phyloP scores from a whole-genome alignment of 495 filamentous ascomycete species.

The Neurospora hispaniola region DNA sequence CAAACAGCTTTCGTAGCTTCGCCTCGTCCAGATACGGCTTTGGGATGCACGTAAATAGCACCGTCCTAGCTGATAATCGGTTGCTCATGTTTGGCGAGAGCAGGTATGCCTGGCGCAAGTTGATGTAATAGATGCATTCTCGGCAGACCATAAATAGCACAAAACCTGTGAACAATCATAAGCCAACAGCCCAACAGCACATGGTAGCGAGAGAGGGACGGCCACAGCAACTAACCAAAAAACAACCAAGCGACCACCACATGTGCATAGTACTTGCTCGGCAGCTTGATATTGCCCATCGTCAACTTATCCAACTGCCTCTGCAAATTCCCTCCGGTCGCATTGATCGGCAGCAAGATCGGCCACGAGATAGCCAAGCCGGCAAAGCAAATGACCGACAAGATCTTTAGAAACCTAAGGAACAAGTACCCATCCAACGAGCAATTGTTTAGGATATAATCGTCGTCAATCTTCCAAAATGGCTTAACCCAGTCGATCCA shows the following conservation, averaged over 20 bases:
- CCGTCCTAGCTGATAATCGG: conserved; percentile 56
- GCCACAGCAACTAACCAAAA: conserved; percentile 39
- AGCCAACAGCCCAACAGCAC: neutral
- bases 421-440: conserved; percentile 70
- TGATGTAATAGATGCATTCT: conserved; percentile 59
- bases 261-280: conserved; percentile 50
- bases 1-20: conserved; percentile 48
- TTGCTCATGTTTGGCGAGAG: conserved; percentile 56
- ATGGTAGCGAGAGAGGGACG: neutral
- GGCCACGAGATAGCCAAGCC: conserved; percentile 66
- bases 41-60: conserved; percentile 60
- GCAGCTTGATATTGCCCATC: conserved; percentile 53
- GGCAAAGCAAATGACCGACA: conserved; percentile 59
- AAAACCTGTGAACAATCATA: conserved; percentile 32
- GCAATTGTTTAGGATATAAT: conserved; percentile 51
- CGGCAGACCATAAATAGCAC: conserved; percentile 55
- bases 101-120: conserved; percentile 59
- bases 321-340: conserved; percentile 52
- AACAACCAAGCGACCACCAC: conserved; percentile 51
- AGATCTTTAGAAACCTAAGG: conserved; percentile 66
- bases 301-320: conserved; percentile 51
- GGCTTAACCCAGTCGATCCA: conserved; percentile 54
- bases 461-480: conserved; percentile 51
- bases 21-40: conserved; percentile 45
- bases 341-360: conserved; percentile 68